Conservation (phyloP, 352 stramenopile genomes). For the Phytophthora pistaciae region DNA sequence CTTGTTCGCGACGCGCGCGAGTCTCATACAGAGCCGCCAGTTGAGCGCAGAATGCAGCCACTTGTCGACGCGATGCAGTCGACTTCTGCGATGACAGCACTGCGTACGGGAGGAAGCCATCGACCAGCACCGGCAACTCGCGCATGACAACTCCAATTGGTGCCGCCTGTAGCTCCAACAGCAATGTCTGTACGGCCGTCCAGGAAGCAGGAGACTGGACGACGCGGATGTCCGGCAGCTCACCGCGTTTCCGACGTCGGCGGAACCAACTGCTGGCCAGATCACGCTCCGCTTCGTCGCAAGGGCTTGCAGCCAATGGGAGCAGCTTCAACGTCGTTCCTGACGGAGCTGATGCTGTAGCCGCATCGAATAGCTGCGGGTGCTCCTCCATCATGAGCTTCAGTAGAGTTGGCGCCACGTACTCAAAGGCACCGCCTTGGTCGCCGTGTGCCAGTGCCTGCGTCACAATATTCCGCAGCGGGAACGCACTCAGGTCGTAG, state of each 20-base stretch:
- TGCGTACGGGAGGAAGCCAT: constrained; percentile 45
- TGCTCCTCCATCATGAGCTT: constrained; percentile 69
- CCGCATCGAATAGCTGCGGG: constrained; percentile 49
- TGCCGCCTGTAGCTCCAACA: constrained; percentile 44
- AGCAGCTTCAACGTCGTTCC: constrained; percentile 34
- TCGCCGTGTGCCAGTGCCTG: constrained; percentile 44
- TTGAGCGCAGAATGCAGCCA: constrained; percentile 45
- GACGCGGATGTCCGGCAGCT: constrained; percentile 20
- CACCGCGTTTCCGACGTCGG: constrained; percentile 21
- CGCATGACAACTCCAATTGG: constrained; percentile 42
- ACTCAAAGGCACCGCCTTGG: constrained; percentile 57
- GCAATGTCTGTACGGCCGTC: constrained; percentile 32
- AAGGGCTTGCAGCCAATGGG: constrained; percentile 31
- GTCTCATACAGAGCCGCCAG: constrained; percentile 47
- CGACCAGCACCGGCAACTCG: constrained; percentile 39
- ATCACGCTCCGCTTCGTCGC: constrained; percentile 30
- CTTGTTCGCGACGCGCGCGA: constrained; percentile 38
- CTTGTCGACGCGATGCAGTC: constrained; percentile 15
- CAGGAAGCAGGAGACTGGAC: constrained; percentile 31
- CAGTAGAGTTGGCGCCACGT: constrained; percentile 53
- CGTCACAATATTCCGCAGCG: constrained; percentile 57
- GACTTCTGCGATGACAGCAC: constrained; percentile 28
- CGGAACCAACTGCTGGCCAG: constrained; percentile 45
- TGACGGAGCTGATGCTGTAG: constrained; percentile 17
- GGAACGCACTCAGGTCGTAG: constrained; percentile 57